Evolutionary conservation across 345 rosid species (phyloP), one percentile per base, ranked within the genome.

Genomic region (Pugionium dolabratum): DNA sequence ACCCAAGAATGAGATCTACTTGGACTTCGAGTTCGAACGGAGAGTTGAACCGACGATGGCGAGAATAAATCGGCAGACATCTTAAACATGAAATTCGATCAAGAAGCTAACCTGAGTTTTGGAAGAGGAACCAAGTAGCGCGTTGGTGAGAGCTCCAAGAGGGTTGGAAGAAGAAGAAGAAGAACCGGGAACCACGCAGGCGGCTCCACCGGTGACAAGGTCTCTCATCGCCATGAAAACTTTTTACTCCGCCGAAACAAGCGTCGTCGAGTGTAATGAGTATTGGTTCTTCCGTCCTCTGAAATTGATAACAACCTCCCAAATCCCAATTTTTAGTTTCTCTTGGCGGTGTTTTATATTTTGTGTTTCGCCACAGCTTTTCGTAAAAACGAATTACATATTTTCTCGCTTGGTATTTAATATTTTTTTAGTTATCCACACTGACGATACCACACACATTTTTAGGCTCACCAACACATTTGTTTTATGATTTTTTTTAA

Each of bases 161-260:
- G 99, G 99, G 60, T 94, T 94, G 18, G 97, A 81, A 25, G 97
- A 85, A 66, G 92, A 85, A 66, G 92, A 84, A 59, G 99, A 90
- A 7, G 96, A 85, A 28, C 97, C 98, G 0, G 98, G 96, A 71
- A 86, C 95, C 0, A 95, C 91, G 32, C 99, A 94, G 10, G 95
- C 95, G 34, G 99, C 97, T 54, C 96, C 99, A 40, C 99, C 97
- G 1, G 84, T 68, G n/a, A 87, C 95, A 4, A 94, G 80, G 59
- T 94, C 99, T 54, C 99, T 79, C 96, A 88, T 88, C 89, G 99
- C 89, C 99, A 94, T 94, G 48, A n/a, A 4, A 35, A 29, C 5
- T 48, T 25, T 63, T 10, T 4, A 32, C 66, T 51, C 59, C 76
- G 34, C 30, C 55, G 66, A 2, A 51, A 64, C 11, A 60, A 31